A percentile compares a stretch with the other conserved stretches of the same genome.
Conservation (phyloP, 1,284 basidiomycete species). For the Malassezia yamatoensis region DNA sequence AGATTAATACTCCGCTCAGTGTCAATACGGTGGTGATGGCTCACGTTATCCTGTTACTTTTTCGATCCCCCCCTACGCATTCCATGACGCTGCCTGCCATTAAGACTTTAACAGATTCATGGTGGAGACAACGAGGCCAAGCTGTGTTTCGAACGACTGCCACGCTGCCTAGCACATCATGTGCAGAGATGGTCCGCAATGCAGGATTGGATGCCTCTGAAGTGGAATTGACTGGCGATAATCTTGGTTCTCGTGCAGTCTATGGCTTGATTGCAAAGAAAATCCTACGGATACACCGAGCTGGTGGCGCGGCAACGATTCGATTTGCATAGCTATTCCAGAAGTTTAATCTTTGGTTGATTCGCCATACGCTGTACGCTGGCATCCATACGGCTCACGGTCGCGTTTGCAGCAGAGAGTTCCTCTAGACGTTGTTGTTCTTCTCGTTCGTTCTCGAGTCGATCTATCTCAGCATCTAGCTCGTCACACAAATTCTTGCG, state of each 20-base stretch:
- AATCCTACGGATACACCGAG: conserved; percentile 23
- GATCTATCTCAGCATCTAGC: neutral
- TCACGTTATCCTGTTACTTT: conserved; percentile 33
- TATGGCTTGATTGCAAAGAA: conserved; percentile 43
- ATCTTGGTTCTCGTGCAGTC: conserved; percentile 35
- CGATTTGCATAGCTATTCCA: conserved; percentile 15
- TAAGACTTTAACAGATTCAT: conserved; percentile 25
- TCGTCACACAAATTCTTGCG: neutral
- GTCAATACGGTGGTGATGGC: conserved; percentile 29
- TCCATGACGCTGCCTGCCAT: conserved; percentile 32
- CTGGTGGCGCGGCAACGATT: conserved; percentile 13
- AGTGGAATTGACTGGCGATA: conserved; percentile 20
- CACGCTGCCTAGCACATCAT: neutral
- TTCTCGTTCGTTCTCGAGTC: conserved; percentile 6
- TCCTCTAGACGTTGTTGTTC: neutral
- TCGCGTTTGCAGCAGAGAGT: conserved; percentile 3
- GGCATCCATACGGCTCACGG: conserved; percentile 2
- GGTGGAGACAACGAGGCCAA: conserved; percentile 31
- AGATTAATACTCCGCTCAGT: conserved; percentile 16
- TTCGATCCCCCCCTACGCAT: conserved; percentile 23
- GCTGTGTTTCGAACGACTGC: conserved; percentile 1
- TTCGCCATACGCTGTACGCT: neutral
- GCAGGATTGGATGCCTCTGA: conserved; percentile 24
- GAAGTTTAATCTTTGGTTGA: neutral
- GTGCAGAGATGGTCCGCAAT: conserved; percentile 14